Base-by-base conservation (phyloP, 2,329 filamentous ascomycete species). In the Zopfia rhizophila region DNA sequence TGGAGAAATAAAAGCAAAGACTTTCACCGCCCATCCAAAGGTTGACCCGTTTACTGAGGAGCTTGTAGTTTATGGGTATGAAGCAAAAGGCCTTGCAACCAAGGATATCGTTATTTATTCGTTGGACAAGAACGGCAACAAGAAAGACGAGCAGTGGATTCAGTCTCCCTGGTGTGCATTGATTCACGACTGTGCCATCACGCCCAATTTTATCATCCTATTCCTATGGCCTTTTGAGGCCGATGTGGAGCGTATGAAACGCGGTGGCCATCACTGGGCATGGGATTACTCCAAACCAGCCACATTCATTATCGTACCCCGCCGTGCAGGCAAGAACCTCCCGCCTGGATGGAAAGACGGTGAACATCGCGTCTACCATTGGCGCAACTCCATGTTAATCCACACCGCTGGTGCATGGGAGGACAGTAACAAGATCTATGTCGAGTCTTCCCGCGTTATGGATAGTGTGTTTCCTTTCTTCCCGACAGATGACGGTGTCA, bases 351-450 rank as follows among this genome's bases (percentile, higher is more conserved):
- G 52, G 48, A 14, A 38, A 11, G 17, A 30, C 7, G 48, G 44
- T 17, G 46, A 55, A 24, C 33, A 51, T 27, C 23, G 51, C 11
- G 24, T 45, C 7, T 48, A 56, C 35, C 21, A 38, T 21, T 55
- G 42, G 38, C 49, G 56, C 36, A 64, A 59, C 30, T 55, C 58
- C 48, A 65, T 73, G 58, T 55, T 60, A 1, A 62, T 71, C 7
- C 70, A 73, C 51, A 73, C 69, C 0, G 71, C 63, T 6, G 67
- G 62, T 1, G 68, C 68, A 0, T 74, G 69, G 65, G 70, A 73
- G 47, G 56, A 56, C 1, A 54, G 64, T 18, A 58, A 55, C 7
- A 63, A 55, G 1, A 55, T 73, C 13, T 61, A 58, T 28, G 45
- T 69, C 8, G 70, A 72, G 16, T 56, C 53, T 7, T 58, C 55